Evolutionary conservation across 2,329 filamentous ascomycete species (phyloP), one percentile per base, ranked within the genome.

Genomic region (Cryphonectria parasitica): DNA sequence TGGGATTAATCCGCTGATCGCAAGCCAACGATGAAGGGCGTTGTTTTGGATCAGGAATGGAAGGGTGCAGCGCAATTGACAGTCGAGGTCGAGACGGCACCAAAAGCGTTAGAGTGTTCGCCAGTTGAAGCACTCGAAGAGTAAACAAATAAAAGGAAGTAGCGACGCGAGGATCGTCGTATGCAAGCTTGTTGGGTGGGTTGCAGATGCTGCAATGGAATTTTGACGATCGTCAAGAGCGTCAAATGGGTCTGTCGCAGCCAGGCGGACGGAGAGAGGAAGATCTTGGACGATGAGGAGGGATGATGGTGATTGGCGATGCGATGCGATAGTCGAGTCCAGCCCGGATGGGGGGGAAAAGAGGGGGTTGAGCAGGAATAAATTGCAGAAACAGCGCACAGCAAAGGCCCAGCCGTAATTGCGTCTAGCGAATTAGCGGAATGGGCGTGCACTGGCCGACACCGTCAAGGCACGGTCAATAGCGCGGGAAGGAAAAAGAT

Each of bases 401-500:
- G 58, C 41, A 56, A 43, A 68, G 52, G 66, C 66, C 62, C 66
- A 43, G 49, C 64, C 64, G 64, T 64, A 67, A 72, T 71, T 73
- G 72, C 72, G 69, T 73, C 72, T 69, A 73, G 72, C 70, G 70
- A 72, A 69, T 73, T 66, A 66, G 70, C 66, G 66, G 71, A 64
- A 60, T 73, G 67, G 72, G 70, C 64, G 70, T 69, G 69, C 67
- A 67, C 72, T 72, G 67, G 70, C 69, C 28, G 71, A 69, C 54
- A 70, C 72, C 72, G 72, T 73, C 72, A 73, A 73, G 72, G 72
- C 69, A 70, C 67, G 64, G 71, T 56, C 68, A 70, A 41, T 72
- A 71, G 71, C 69, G 71, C 71, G 39, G 61, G 39, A 64, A 71
- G 60, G 43, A 67, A 71, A 68, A 69, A 68, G 67, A 73, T 71